phyloP scores from a whole-genome alignment of 2,329 filamentous ascomycete genomes.

The Lachnellula willkommii region DNA sequence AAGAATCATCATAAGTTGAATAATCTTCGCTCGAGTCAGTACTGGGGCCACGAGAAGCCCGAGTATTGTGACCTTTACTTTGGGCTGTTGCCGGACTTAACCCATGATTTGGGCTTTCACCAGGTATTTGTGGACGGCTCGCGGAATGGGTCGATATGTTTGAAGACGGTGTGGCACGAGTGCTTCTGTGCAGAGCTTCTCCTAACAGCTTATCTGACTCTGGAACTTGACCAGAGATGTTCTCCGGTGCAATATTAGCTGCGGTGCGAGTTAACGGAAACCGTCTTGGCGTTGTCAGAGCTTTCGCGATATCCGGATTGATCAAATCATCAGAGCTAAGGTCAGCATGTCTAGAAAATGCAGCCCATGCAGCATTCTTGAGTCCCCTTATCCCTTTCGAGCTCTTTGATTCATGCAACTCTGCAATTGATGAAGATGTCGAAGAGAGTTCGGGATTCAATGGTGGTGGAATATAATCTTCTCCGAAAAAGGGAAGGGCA shows the following conservation, averaged over 20 bases:
- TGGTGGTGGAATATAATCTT: slow-evolving; percentile 10
- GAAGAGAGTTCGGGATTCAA: slow-evolving; percentile 6
- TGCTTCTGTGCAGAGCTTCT: not conserved
- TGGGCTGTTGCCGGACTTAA: no score
- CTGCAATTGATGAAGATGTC: slow-evolving; percentile 1
- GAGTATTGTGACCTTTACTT: not conserved
- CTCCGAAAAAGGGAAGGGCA: slow-evolving; percentile 7
- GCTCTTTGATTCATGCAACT: not conserved
- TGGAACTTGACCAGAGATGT: not conserved
- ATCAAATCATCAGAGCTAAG: not conserved
- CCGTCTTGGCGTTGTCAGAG: not conserved
- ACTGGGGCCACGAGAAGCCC: slow-evolving; percentile 12
- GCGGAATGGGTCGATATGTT: not conserved
- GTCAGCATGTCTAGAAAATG: slow-evolving; percentile 6
- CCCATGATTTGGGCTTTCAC: not conserved
- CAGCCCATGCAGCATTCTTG: slow-evolving; percentile 11
- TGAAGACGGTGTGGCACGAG: not conserved
- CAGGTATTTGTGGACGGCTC: no score
- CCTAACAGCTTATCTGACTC: slow-evolving; percentile 7
- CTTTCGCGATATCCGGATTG: slow-evolving; percentile 8
- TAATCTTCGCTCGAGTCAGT: slow-evolving; percentile 29
- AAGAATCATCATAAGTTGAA: slow-evolving; percentile 22
- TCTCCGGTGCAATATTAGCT: not conserved
- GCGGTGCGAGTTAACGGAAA: not conserved
- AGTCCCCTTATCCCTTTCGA: slow-evolving; percentile 11